A percentile compares a stretch with the other conserved stretches of the same genome.
Conservation (phyloP, 305 asterid species). For the Rubia balearica region DNA sequence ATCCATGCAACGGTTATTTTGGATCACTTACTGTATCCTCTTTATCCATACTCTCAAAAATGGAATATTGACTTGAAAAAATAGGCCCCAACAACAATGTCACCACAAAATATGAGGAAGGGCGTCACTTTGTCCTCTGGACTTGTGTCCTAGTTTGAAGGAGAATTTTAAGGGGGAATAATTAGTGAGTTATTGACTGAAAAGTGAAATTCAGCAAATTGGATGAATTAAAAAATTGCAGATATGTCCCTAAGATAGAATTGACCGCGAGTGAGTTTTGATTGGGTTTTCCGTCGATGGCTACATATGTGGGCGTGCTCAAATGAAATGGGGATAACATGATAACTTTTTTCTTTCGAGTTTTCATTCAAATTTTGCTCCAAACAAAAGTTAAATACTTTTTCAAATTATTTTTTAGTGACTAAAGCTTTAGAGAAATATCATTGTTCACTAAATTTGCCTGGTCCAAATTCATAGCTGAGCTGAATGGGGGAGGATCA, state of each 20-base stretch:
- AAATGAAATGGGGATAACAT: slow-evolving; percentile 3
- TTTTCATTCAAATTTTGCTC: background rate
- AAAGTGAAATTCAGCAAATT: background rate
- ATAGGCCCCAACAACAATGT: too few relatives aligned
- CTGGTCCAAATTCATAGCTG: background rate
- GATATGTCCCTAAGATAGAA: background rate
- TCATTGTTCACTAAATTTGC: too few relatives aligned
- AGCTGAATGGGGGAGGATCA: too few relatives aligned
- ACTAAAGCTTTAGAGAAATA: background rate
- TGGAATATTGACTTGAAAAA: too few relatives aligned
- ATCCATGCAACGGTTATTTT: too few relatives aligned
- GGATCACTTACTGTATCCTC: too few relatives aligned
- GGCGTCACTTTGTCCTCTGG: background rate
- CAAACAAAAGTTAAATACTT: background rate
- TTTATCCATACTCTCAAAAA: too few relatives aligned
- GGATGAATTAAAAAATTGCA: background rate
- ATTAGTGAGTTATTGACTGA: background rate
- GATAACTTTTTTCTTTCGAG: background rate
- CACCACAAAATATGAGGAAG: too few relatives aligned
- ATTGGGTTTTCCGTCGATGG: slow-evolving; percentile 14
- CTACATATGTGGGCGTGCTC: slow-evolving; percentile 18
- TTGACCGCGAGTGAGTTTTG: background rate
- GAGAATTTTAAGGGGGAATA: background rate
- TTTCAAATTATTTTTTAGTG: background rate
- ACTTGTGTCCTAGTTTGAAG: background rate